These are phyloP conservation scores for Teunomyces tritomae DNA, from an alignment of 805 yeast genomes.

Conservation along the genomic window DNA sequence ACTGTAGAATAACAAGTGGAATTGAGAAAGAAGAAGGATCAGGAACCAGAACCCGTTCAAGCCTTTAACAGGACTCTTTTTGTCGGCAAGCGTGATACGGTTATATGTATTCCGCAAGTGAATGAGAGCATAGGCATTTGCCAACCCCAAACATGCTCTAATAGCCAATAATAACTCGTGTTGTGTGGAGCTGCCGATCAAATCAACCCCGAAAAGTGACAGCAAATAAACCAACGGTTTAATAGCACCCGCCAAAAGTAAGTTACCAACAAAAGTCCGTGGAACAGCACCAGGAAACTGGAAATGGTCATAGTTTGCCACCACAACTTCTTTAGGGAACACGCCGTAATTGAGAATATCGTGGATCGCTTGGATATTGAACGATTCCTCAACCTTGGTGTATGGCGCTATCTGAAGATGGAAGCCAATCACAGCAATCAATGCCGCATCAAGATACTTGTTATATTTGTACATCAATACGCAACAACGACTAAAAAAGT, in stretches of 20 bases:
- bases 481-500: neutral
- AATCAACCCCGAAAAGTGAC: slow-evolving; percentile 32
- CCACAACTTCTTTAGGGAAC: slow-evolving; percentile 22
- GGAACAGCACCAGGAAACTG: slow-evolving; percentile 89
- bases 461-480: slow-evolving; percentile 17
- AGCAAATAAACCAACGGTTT: slow-evolving; percentile 27
- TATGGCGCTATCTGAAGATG: slow-evolving; percentile 66
- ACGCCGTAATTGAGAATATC: slow-evolving; percentile 70
- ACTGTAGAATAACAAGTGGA: slow-evolving; percentile 78
- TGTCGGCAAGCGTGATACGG: slow-evolving; percentile 20
- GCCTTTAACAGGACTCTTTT: slow-evolving; percentile 14
- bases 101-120: slow-evolving; percentile 42
- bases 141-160: slow-evolving; percentile 60
- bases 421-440: slow-evolving; percentile 43
- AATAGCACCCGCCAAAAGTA: slow-evolving; percentile 47
- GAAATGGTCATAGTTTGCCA: slow-evolving; percentile 64
- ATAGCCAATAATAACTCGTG: slow-evolving; percentile 35
- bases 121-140: slow-evolving; percentile 55
- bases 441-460: slow-evolving; percentile 16
- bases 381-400: slow-evolving; percentile 93
- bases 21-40: slow-evolving; percentile 61
- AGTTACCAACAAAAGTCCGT: slow-evolving; percentile 74
- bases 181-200: slow-evolving; percentile 28
- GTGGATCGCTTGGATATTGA: slow-evolving; percentile 84
- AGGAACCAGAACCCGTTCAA: slow-evolving; percentile 55